Base-by-base conservation (phyloP, 306 rosid species). In the Cucurbita moschata region DNA sequence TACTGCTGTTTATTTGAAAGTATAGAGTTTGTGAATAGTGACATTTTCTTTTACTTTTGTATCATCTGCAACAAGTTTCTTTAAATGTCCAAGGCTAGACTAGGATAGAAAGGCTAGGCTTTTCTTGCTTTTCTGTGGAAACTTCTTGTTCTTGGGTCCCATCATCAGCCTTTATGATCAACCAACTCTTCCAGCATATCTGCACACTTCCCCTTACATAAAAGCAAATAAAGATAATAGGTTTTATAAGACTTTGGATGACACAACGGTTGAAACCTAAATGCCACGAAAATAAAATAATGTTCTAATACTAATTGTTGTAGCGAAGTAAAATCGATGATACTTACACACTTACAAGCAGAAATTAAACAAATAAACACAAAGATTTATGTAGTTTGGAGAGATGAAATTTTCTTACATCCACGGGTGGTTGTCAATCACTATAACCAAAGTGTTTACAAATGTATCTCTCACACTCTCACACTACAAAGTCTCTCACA, bases 61-160 rank as follows among this genome's bases (percentile, higher is more conserved):
- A 38, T 8, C 3, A 62, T 39, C 3, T 62, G 49, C 23, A 7
- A 9, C 23, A 47, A 8, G 47, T 62, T 62, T 38, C 26, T 62
- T 62, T 15, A 16, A 59, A 62, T 38, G 7, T 43, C 7, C 6
- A 37, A 26, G 65, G 65, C 42, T 59, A 30, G 18, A 6, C 42
- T 4, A 59, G 5, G 47, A 62, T 39, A 38, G 69, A 38, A 38
- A 38, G 26, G 16, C 23, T 15, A 62, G 69, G 26, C 10, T 64
- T 65, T 67, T 44, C 37, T 46, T 44, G 39, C 7, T 19, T 10
- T 67, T 19, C 8, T 67, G 39, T 67, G 72, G 72, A 67, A 67
- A 43, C 72, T 67, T 67, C 55, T 46, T 44, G 72, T 67, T 67
- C 55, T 46, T 44, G 72, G 72, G 54, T 10, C 72, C 72, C 54